phyloP scores from a whole-genome alignment of 2,329 filamentous ascomycete genomes.

The Colletotrichum acutatum region DNA sequence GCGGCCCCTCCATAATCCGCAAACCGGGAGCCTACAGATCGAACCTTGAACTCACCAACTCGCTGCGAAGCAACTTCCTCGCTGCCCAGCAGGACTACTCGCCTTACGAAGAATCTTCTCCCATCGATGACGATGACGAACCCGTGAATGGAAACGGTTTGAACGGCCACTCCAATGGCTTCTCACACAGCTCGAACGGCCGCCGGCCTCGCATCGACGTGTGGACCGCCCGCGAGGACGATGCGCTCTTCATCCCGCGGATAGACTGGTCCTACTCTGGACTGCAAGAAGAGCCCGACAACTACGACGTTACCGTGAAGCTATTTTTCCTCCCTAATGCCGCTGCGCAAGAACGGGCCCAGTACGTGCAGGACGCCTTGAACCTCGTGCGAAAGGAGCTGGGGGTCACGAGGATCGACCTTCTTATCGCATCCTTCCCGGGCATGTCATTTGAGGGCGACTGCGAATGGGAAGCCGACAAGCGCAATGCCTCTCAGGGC shows the following conservation, averaged over 20 bases:
- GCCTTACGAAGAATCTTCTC: constrained; percentile 40
- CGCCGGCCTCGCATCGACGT: constrained; percentile 48
- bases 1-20: constrained; percentile 84
- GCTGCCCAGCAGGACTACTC: constrained; percentile 75
- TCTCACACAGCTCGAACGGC: constrained; percentile 41
- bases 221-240: constrained; percentile 75
- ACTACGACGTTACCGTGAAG: constrained; percentile 96
- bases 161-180: constrained; percentile 41
- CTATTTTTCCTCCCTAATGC: constrained; percentile 88
- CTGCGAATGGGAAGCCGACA: constrained; percentile 81
- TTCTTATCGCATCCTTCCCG: constrained; percentile 93
- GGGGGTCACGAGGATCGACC: constrained; percentile 78
- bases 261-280: constrained; percentile 78
- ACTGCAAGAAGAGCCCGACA: constrained; percentile 80
- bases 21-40: constrained; percentile 83
- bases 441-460: constrained; percentile 94
- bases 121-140: constrained; percentile 38
- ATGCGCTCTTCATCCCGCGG: constrained; percentile 78
- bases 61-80: constrained; percentile 84
- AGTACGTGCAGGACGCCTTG: constrained; percentile 82
- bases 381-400: constrained; percentile 84
- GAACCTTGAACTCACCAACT: constrained; percentile 92
- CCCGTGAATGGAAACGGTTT: constrained; percentile 46
- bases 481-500: constrained; percentile 69
- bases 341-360: constrained; percentile 70